A percentile compares a stretch with the other conserved stretches of the same genome.
Conservation (phyloP, 176 grass and related monocot species). For the Triticum monococcum region DNA sequence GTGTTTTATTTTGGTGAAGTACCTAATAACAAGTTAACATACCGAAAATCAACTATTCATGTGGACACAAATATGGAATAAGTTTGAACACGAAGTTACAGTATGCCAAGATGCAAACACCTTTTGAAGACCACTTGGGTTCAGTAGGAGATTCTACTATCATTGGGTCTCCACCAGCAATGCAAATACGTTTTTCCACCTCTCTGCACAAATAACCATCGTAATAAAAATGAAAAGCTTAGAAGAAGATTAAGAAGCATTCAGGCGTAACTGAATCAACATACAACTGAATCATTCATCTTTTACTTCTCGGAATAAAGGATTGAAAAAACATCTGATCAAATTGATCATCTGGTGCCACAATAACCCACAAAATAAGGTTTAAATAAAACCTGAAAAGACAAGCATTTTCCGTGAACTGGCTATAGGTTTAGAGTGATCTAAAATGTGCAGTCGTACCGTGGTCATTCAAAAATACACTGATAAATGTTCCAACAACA, state of each 20-base stretch:
- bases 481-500: not conserved
- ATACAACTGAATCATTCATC: not conserved
- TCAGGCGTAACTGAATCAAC: not conserved
- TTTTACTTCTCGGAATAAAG: not conserved
- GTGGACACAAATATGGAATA: not conserved
- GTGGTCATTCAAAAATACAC: not conserved
- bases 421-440: not conserved
- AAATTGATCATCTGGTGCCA: constrained; percentile 14
- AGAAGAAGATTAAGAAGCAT: not conserved
- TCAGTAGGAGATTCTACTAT: constrained; percentile 91
- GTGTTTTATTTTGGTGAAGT: not conserved
- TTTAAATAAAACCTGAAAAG: not conserved
- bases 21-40: not conserved
- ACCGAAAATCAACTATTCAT: not conserved
- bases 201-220: constrained; percentile 43
- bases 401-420: not conserved
- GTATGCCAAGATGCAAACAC: constrained; percentile 33
- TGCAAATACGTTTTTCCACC: constrained; percentile 51
- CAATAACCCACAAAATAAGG: not conserved
- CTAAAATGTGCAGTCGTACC: not conserved
- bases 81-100: not conserved
- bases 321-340: not conserved
- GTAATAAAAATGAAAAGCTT: not conserved
- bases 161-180: constrained; percentile 74
- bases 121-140: constrained; percentile 94